A percentile compares a stretch with the other conserved stretches of the same genome.
These are phyloP conservation scores for Myxozyma kluyveri DNA, from an alignment of 805 yeast genomes.

Conservation along the genomic window DNA sequence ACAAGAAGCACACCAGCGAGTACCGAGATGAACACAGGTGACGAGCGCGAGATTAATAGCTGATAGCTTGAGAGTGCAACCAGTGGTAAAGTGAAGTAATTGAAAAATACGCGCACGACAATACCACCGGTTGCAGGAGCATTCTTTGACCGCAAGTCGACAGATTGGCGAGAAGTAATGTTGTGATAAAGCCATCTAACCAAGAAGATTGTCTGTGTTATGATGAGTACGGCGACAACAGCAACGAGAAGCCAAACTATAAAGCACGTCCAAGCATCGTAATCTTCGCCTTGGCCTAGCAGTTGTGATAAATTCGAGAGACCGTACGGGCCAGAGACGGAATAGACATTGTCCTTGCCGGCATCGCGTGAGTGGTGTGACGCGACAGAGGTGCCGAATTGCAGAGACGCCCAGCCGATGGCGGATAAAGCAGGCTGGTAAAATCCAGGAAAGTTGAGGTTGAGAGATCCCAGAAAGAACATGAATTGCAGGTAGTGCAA, in stretches of 20 bases:
- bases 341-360: slow-evolving; percentile 20
- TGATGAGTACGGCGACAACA: slow-evolving; percentile 24
- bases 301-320: slow-evolving; percentile 10
- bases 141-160: slow-evolving; percentile 31
- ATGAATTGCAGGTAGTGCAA: slow-evolving; percentile 58
- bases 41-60: slow-evolving; percentile 30
- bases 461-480: slow-evolving; percentile 53
- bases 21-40: slow-evolving; percentile 32
- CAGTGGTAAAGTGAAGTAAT: slow-evolving; percentile 35
- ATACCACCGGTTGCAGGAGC: slow-evolving; percentile 35
- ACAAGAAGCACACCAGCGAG: slow-evolving; percentile 34
- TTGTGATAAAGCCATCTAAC: slow-evolving; percentile 18
- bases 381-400: slow-evolving; percentile 35
- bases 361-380: slow-evolving; percentile 9
- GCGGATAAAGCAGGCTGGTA: slow-evolving; percentile 54
- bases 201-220: slow-evolving; percentile 21
- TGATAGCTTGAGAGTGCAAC: slow-evolving; percentile 36
- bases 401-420: slow-evolving; percentile 56
- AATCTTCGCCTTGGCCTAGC: slow-evolving; percentile 29
- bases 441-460: slow-evolving; percentile 58
- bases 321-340: slow-evolving; percentile 25
- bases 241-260: slow-evolving; percentile 37
- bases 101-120: slow-evolving; percentile 32
- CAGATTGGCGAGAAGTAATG: slow-evolving; percentile 19
- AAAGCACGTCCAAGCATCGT: slow-evolving; percentile 40